These are phyloP conservation scores for Dittrichia graveolens DNA, from an alignment of 129 eudicot species.

Conservation along the genomic window DNA sequence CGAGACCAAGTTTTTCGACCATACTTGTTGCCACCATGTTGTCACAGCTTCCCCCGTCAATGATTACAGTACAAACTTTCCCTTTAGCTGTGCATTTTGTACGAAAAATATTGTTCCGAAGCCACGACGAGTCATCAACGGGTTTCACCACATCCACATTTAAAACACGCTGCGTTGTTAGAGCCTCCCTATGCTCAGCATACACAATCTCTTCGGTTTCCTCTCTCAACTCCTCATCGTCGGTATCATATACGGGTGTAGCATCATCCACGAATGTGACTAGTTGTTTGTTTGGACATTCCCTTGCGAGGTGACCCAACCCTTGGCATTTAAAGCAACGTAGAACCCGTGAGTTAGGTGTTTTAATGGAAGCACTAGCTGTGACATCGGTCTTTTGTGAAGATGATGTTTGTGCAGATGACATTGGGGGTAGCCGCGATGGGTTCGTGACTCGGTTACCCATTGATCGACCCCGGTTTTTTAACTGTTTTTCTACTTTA, in stretches of 20 bases:
- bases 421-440: background rate
- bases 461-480: background rate
- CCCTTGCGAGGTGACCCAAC: background rate
- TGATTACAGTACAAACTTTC: too few species aligned
- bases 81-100: too few species aligned
- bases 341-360: background rate
- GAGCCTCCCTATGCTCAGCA: background rate
- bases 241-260: background rate
- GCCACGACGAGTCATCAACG: background rate
- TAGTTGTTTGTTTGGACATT: background rate
- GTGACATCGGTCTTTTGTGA: background rate
- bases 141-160: background rate
- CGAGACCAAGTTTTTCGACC: too few species aligned
- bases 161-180: background rate
- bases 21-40: too few species aligned
- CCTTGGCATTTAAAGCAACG: slow-evolving; percentile 16
- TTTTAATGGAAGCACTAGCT: background rate
- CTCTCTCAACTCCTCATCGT: background rate
- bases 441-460: background rate
- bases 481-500: background rate
- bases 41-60: too few species aligned
- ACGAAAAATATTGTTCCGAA: background rate
- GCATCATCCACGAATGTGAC: background rate
- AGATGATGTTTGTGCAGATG: background rate
- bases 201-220: background rate